Conservation (phyloP, 352 stramenopile species). For the Phytophthora hybrid region DNA sequence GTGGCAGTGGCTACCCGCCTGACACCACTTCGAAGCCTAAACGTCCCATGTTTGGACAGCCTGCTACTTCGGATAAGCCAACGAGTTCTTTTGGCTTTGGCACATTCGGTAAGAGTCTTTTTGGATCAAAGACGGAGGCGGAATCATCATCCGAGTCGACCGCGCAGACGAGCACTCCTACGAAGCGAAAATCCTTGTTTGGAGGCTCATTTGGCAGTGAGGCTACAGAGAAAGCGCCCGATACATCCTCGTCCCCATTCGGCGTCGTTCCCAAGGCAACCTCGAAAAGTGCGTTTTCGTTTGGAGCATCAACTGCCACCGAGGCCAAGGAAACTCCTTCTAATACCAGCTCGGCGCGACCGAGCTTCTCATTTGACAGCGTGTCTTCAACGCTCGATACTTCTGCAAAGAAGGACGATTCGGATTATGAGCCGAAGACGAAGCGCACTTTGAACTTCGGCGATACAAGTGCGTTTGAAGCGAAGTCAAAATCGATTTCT, state of each 20-base stretch:
- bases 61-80: slow-evolving; percentile 19
- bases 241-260: slow-evolving; percentile 43
- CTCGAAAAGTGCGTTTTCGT: slow-evolving; percentile 36
- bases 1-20: slow-evolving; percentile 41
- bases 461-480: slow-evolving; percentile 27
- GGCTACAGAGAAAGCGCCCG: slow-evolving; percentile 11
- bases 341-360: slow-evolving; percentile 21
- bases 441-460: slow-evolving; percentile 48
- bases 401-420: slow-evolving; percentile 14
- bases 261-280: slow-evolving; percentile 31
- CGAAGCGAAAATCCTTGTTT: slow-evolving; percentile 29
- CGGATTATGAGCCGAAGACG: slow-evolving; percentile 22
- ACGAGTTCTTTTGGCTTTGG: slow-evolving; percentile 41
- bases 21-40: slow-evolving; percentile 44
- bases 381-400: slow-evolving; percentile 22
- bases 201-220: slow-evolving; percentile 29
- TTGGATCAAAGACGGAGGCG: slow-evolving; percentile 23
- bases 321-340: slow-evolving; percentile 12
- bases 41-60: slow-evolving; percentile 36
- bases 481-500: slow-evolving; percentile 17
- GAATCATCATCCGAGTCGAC: slow-evolving; percentile 7
- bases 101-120: slow-evolving; percentile 39
- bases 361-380: slow-evolving; percentile 45
- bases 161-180: slow-evolving; percentile 13
- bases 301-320: slow-evolving; percentile 22